Percentiles rank a stretch among this genome's conserved stretches.
These are phyloP conservation scores for Stramenopiles sp. DNA, from an alignment of 352 stramenopile species.

Conservation along the genomic window DNA sequence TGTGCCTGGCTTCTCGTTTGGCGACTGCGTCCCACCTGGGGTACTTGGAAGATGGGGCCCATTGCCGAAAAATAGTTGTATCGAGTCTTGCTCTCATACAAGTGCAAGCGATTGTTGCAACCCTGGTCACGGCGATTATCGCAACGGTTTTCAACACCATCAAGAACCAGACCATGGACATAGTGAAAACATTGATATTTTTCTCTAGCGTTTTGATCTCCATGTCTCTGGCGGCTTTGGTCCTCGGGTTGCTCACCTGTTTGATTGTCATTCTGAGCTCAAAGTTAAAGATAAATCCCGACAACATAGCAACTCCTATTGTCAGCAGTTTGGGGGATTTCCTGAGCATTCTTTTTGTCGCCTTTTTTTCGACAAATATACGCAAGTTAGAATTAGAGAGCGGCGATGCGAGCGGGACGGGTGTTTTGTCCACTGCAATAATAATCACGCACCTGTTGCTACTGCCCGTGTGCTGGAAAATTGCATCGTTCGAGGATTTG, in stretches of 20 bases:
- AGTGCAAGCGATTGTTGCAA: neutral
- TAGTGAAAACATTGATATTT: too few relatives aligned
- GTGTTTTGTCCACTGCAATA: neutral
- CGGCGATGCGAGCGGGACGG: neutral
- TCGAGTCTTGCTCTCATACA: neutral
- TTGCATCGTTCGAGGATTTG: neutral
- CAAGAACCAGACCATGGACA: neutral
- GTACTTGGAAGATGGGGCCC: neutral
- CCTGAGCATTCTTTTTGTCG: neutral
- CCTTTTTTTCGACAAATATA: neutral
- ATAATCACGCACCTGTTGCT: neutral
- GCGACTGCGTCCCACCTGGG: neutral
- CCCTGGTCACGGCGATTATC: neutral
- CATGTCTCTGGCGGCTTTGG: neutral
- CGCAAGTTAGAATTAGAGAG: neutral
- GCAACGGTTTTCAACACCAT: neutral
- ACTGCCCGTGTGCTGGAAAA: neutral
- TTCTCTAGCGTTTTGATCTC: neutral
- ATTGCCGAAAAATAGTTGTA: neutral
- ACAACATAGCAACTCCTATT: slow-evolving; percentile 9
- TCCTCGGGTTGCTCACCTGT: neutral
- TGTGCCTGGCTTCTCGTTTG: neutral
- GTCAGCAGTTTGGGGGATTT: slow-evolving; percentile 5
- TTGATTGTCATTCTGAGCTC: neutral
- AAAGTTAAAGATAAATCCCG: neutral